A percentile compares a stretch with the other conserved stretches of the same genome.
These are phyloP conservation scores for Tolypocladium cylindrosporum DNA, from an alignment of 2,329 filamentous ascomycete genomes.

Conservation along the genomic window DNA sequence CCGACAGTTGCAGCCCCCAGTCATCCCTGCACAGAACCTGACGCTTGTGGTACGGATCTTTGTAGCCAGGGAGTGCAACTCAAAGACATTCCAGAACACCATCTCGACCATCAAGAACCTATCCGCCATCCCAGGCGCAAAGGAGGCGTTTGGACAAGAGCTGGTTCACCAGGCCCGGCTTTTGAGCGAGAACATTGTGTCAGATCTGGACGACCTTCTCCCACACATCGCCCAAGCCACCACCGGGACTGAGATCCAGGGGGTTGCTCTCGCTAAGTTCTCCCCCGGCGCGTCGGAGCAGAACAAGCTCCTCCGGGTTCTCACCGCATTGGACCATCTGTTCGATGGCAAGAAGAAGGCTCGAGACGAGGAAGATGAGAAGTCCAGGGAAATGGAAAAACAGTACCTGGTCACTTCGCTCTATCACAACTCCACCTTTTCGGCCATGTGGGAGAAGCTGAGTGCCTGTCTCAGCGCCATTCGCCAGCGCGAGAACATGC, in stretches of 20 bases:
- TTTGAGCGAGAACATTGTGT: constrained; percentile 74
- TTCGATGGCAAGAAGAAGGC: constrained; percentile 72
- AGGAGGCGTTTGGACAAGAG: constrained; percentile 85
- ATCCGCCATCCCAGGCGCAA: constrained; percentile 83
- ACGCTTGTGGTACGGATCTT: constrained; percentile 94
- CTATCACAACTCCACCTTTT: constrained; percentile 86
- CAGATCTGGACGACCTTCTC: constrained; percentile 75
- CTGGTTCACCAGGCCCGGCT: constrained; percentile 78
- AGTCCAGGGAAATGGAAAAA: constrained; percentile 51
- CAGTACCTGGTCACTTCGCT: constrained; percentile 78
- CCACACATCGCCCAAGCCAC: constrained; percentile 79
- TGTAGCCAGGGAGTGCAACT: constrained; percentile 89
- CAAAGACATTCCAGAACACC: constrained; percentile 96
- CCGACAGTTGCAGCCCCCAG: constrained; percentile 62
- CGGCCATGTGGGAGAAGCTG: constrained; percentile 82
- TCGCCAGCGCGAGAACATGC: constrained; percentile 84
- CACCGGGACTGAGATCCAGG: constrained; percentile 89
- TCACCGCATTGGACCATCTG: constrained; percentile 90
- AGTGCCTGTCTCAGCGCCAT: constrained; percentile 84
- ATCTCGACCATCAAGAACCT: constrained; percentile 98
- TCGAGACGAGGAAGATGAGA: constrained; percentile 37
- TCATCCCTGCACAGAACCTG: constrained; percentile 81
- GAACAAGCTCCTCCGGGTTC: constrained; percentile 82
- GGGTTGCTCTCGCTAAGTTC: constrained; percentile 87
- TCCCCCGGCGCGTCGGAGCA: constrained; percentile 94